Evolutionary conservation across 805 yeast genomes (phyloP).

Genomic region (Candida arabinofermentans): DNA sequence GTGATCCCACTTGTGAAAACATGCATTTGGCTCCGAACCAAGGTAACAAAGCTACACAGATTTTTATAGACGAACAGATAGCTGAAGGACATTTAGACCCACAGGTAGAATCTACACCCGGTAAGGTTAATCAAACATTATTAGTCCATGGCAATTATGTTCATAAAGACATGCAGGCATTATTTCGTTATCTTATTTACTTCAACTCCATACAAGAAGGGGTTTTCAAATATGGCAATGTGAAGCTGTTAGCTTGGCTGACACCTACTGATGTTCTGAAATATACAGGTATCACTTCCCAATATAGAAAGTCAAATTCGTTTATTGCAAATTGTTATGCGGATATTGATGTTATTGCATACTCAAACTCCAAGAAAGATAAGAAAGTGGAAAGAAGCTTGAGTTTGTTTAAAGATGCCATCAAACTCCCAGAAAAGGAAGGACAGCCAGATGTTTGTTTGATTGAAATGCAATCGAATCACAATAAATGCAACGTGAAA

Average conservation of each 20-base stretch:
- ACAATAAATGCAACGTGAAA: constrained; percentile 24
- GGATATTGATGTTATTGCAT: constrained; percentile 54
- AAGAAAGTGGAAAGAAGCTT: constrained; percentile 7
- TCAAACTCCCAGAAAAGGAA: constrained; percentile 20
- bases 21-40: constrained; percentile 13
- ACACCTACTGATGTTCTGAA: constrained; percentile 58
- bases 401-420: constrained; percentile 15
- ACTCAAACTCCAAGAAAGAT: constrained; percentile 21
- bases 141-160: constrained; percentile 28
- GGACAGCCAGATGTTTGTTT: constrained; percentile 25
- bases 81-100: constrained; percentile 40
- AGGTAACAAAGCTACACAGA: constrained; percentile 16
- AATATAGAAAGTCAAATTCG: constrained; percentile 57
- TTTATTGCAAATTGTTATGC: constrained; percentile 62
- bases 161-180: constrained; percentile 53
- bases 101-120: constrained; percentile 16
- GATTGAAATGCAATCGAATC: constrained; percentile 30
- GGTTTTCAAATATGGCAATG: constrained; percentile 43
- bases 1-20: constrained; percentile 13
- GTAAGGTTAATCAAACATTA: constrained; percentile 25
- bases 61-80: constrained; percentile 28
- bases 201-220: constrained; percentile 28
- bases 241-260: constrained; percentile 68
- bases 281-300: constrained; percentile 51
- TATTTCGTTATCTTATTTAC: constrained; percentile 36